phyloP scores from a whole-genome alignment of 805 yeast genomes.

The Starmerella ratchasimensis region DNA sequence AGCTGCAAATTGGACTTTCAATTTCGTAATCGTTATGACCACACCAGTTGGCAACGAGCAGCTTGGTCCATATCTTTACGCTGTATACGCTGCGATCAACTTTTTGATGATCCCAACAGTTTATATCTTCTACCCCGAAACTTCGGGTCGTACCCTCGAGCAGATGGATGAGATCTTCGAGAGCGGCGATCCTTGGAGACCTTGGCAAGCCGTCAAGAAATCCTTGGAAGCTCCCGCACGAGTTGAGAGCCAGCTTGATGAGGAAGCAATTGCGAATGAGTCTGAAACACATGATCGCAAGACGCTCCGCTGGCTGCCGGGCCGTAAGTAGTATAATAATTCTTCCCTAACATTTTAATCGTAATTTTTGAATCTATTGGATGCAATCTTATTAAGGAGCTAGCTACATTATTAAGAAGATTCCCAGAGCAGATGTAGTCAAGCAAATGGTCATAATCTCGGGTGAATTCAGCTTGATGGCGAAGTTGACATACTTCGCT shows the following conservation, averaged over 20 bases:
- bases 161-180: conserved; percentile 38
- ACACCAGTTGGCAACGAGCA: conserved; percentile 39
- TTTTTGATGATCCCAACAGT: conserved; percentile 34
- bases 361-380: no score
- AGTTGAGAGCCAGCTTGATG: no score
- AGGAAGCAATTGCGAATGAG: no score
- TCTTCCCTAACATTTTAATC: no score
- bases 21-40: conserved; percentile 49
- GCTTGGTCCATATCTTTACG: conserved; percentile 42
- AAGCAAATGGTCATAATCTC: conserved; percentile 2
- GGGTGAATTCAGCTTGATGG: conserved; percentile 6
- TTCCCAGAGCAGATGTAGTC: no score
- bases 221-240: not conserved
- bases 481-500: conserved; percentile 19
- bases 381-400: no score
- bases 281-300: no score
- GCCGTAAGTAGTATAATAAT: no score
- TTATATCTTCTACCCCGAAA: conserved; percentile 42
- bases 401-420: no score
- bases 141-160: conserved; percentile 46
- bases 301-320: no score
- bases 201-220: conserved; percentile 32
- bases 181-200: conserved; percentile 31
- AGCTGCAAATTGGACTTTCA: conserved; percentile 51
- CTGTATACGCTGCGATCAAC: conserved; percentile 45